Evolutionary conservation across 129 eudicot genomes (phyloP).

Genomic region (Pseudognaphalium luteoalbum): DNA sequence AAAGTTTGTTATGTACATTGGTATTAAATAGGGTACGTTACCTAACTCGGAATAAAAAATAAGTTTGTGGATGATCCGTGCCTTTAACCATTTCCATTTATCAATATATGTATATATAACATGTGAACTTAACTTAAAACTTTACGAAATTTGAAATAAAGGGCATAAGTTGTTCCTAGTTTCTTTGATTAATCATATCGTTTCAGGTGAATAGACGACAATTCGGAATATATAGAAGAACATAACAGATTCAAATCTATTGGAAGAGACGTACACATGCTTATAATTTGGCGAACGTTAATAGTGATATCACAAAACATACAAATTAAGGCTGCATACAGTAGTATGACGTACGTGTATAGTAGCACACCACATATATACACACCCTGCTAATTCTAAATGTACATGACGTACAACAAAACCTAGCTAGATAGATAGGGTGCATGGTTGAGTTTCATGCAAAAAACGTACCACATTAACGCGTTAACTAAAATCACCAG

Average conservation of each 20-base stretch:
- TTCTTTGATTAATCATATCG: too few relatives aligned
- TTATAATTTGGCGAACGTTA: background rate
- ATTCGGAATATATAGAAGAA: background rate
- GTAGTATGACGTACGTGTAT: background rate
- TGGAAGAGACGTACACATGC: background rate
- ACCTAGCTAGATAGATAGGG: background rate
- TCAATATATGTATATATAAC: too few relatives aligned
- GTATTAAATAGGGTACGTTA: too few relatives aligned
- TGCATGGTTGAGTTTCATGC: slow-evolving; percentile 31
- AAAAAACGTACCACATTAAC: slow-evolving; percentile 23
- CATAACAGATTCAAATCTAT: background rate
- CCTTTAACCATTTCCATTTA: too few relatives aligned
- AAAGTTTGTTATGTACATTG: too few relatives aligned
- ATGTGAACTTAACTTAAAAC: background rate
- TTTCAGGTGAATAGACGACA: background rate
- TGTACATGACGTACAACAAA: background rate
- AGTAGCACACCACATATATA: background rate
- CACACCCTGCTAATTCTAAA: background rate
- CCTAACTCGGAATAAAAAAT: too few relatives aligned
- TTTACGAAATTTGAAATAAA: background rate
- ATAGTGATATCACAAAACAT: background rate
- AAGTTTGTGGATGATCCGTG: too few relatives aligned
- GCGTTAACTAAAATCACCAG: background rate
- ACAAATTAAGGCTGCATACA: background rate
- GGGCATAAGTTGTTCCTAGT: background rate